Base-by-base conservation (phyloP, 305 asterid species). In the Solanum chacoense region DNA sequence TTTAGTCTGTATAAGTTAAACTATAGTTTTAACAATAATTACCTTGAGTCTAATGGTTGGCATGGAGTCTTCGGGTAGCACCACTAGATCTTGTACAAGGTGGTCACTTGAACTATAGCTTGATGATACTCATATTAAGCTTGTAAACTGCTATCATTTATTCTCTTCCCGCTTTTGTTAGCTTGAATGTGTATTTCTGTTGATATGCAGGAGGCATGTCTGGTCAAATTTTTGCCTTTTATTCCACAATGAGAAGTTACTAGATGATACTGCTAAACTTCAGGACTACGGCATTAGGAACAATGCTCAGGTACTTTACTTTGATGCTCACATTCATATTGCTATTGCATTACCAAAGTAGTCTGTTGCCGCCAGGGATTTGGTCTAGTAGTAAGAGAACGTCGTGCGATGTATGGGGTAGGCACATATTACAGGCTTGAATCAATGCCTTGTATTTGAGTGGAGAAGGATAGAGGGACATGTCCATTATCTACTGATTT, bases 141-240 rank as follows among this genome's bases (percentile, higher is more conserved):
- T 50, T 83, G 87, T 83, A 83, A 83, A 83, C 10, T 50, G 73
- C 87, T 29, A 20, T 9, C 73, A 10, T 83, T 83, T 83, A 20
- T 80, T 80, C 32, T 40, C 35, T 71, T 32, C 59, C 73, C 7
- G 7, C 2, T 45, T 55, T 55, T 55, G 22, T 22, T 42, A 83
- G 28, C 55, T 18, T 24, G 42, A 38, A 78, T 22, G 11, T 20
- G 59, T 90, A 45, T 78, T 50, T 29, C 83, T 65, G 75, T 89
- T 85, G 86, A 77, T 76, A 45, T 85, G 84, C 92, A 92, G 93
- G 94, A 93, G 91, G 89, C 98, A 94, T 89, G 98, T 97, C 2
- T 94, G 98, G 98, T 93, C 93, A 84, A 96, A 96, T 84, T 94
- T 93, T 85, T 95, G 98, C 90, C 96, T 95, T 89, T 88, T 92